Conservation (phyloP, 2,329 filamentous ascomycete species). For the Hawksworthiomyces lignivorus region DNA sequence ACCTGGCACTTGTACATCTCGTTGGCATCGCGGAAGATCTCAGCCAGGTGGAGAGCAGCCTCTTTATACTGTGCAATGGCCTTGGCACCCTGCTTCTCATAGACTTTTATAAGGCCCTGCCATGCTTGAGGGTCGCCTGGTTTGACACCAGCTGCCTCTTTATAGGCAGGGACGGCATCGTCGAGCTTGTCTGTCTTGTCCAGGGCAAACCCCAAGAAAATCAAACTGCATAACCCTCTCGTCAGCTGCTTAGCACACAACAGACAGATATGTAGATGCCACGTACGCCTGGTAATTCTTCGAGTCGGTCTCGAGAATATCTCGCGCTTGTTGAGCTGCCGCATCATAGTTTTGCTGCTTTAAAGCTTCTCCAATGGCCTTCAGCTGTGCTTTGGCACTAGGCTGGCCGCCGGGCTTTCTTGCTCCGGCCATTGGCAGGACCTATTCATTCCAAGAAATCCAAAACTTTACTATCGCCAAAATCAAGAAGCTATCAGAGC, state of each 20-base stretch:
- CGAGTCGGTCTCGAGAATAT: slow-evolving; percentile 62
- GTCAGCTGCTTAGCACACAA: no score
- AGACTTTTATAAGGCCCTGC: slow-evolving; percentile 82
- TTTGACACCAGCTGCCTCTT: slow-evolving; percentile 62
- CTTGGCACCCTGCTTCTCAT: slow-evolving; percentile 64
- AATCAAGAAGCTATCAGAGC: no score
- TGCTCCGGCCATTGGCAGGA: slow-evolving; percentile 11
- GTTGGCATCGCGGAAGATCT: slow-evolving; percentile 62
- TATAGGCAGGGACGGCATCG: slow-evolving; percentile 71
- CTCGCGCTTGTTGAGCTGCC: slow-evolving; percentile 60
- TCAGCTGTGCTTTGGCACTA: slow-evolving; percentile 64
- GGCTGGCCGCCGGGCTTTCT: slow-evolving; percentile 34
- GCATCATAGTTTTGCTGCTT: slow-evolving; percentile 73
- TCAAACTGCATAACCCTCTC: slow-evolving; percentile 39
- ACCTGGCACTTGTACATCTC: slow-evolving; percentile 57
- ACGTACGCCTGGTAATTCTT: slow-evolving; percentile 75
- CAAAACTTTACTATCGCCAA: no score
- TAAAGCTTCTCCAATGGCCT: slow-evolving; percentile 71
- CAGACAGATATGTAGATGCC: no score
- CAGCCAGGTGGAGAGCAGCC: slow-evolving; percentile 64
- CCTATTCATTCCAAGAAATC: background rate
- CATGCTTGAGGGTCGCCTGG: slow-evolving; percentile 75
- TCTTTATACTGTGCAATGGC: slow-evolving; percentile 68
- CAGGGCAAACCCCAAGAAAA: slow-evolving; percentile 81
- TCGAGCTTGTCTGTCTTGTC: slow-evolving; percentile 67